These are phyloP conservation scores for Lanmaoa rubissima DNA, from an alignment of 768 basidiomycete genomes.

Conservation along the genomic window DNA sequence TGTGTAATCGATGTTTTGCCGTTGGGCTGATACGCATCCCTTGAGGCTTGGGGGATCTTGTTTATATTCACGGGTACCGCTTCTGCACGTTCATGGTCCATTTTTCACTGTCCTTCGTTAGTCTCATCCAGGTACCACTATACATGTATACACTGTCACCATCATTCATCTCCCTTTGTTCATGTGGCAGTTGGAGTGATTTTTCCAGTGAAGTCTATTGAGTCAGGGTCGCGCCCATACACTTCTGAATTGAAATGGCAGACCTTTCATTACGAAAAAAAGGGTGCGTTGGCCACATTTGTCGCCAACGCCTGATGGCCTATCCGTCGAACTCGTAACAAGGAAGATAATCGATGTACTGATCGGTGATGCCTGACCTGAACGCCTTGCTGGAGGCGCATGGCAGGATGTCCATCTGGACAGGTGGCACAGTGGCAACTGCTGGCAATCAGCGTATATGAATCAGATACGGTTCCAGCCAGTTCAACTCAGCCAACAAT, in stretches of 20 bases:
- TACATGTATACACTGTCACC: slow-evolving; percentile 22
- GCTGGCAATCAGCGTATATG: slow-evolving; percentile 20
- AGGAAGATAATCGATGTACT: slow-evolving; percentile 10
- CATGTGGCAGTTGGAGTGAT: slow-evolving; percentile 1
- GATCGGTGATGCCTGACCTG: slow-evolving; percentile 7
- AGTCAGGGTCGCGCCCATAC: slow-evolving; percentile 10
- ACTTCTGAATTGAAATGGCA: slow-evolving; percentile 9
- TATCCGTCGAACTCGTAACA: slow-evolving; percentile 7
- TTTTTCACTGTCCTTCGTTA: slow-evolving; percentile 30
- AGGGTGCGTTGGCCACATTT: slow-evolving; percentile 15
- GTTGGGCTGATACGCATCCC: slow-evolving; percentile 19
- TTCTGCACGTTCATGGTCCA: slow-evolving; percentile 16
- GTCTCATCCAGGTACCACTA: slow-evolving; percentile 25
- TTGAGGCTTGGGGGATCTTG: slow-evolving; percentile 19
- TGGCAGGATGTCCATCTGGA: slow-evolving; percentile 14
- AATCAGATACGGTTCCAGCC: slow-evolving; percentile 18
- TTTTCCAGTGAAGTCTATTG: neutral
- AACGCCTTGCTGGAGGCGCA: slow-evolving; percentile 21
- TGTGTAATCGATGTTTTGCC: slow-evolving; percentile 20
- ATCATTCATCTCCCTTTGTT: slow-evolving; percentile 4
- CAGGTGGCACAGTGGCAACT: slow-evolving; percentile 19
- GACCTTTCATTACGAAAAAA: slow-evolving; percentile 3
- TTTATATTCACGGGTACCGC: slow-evolving; percentile 17
- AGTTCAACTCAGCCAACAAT: slow-evolving; percentile 3
- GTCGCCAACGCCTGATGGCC: slow-evolving; percentile 15